Evolutionary conservation across 1,139 yeast genomes (phyloP), one percentile per base, ranked within the genome.

Genomic region (Yamadazyma dendronema): DNA sequence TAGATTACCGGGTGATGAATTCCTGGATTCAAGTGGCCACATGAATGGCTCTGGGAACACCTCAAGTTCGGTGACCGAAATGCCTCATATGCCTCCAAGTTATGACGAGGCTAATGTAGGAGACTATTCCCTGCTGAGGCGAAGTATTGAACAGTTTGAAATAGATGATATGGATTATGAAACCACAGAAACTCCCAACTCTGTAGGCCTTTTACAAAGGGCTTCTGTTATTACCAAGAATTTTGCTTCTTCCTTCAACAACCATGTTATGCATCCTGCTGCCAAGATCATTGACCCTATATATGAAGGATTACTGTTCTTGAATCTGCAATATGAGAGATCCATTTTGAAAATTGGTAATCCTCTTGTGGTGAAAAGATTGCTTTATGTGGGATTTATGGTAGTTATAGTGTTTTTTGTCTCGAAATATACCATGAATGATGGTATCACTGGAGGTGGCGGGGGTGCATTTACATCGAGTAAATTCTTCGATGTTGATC

Each of bases 311-410:
- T 79, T 79, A 55, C 61, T 62, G 34, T 68, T 59, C 37, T 42
- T 74, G 26, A 64, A 63, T 39, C 50, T 62, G 31, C 69, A 70
- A 32, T 66, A 79, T 39, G 96, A 89, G 48, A 61, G 64, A 29
- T 59, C 71, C 28, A 62, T 90, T 17, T 70, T 81, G 28, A 75
- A 77, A 46, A 49, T 86, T 22, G 96, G 97, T 8, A 89, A 90
- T 55, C 97, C 97, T 1, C 63, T 90, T 39, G 85, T 92, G 37
- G 79, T 89, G 27, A 84, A 84, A 48, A 68, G 97, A 31, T 67
- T 89, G 25, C 57, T 86, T 4, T 88, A 87, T 51, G 84, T 90
- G 14, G 53, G 80, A 3, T 57, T 82, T 36, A 75, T 88, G 46
- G 77, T 88, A 25, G 43, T 67, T 0, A 53, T 84, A 5, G 65